Conservation (phyloP, 306 rosid genomes). For the Inga laurina region DNA sequence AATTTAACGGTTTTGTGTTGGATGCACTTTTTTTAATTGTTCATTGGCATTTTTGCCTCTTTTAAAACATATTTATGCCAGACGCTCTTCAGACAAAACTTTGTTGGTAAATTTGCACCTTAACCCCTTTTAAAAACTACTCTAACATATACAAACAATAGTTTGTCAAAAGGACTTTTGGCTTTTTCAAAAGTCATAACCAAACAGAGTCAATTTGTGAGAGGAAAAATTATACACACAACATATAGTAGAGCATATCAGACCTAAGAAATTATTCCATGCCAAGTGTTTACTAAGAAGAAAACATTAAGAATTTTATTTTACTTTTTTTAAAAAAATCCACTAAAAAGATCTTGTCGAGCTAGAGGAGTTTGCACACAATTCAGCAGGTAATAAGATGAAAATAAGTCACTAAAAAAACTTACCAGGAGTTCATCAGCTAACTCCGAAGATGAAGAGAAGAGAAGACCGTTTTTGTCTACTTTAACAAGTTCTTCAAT, state of each 20-base stretch:
- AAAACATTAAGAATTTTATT: neutral
- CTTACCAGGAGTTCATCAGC: constrained; percentile 93
- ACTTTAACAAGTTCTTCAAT: constrained; percentile 83
- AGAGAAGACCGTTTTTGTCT: constrained; percentile 84
- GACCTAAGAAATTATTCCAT: neutral
- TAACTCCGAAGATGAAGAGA: constrained; percentile 89
- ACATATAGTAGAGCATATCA: neutral
- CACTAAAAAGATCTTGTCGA: neutral
- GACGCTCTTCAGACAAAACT: no score
- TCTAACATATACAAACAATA: neutral
- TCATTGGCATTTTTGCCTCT: no score
- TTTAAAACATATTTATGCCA: no score
- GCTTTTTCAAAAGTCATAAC: neutral
- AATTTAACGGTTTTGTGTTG: no score
- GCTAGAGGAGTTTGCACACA: constrained; percentile 5
- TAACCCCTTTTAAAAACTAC: no score
- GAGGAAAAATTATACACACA: neutral
- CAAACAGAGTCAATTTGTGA: neutral
- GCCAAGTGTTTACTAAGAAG: neutral
- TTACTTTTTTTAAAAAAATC: neutral
- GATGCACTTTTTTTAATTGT: no score
- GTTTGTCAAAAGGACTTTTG: neutral
- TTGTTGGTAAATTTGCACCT: no score
- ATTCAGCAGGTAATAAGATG: neutral
- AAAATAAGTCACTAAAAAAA: constrained; percentile 23